A percentile compares a stretch with the other conserved stretches of the same genome.
phyloP scores from a whole-genome alignment of 2,329 filamentous ascomycete species.

The Acrocalymma vagum region DNA sequence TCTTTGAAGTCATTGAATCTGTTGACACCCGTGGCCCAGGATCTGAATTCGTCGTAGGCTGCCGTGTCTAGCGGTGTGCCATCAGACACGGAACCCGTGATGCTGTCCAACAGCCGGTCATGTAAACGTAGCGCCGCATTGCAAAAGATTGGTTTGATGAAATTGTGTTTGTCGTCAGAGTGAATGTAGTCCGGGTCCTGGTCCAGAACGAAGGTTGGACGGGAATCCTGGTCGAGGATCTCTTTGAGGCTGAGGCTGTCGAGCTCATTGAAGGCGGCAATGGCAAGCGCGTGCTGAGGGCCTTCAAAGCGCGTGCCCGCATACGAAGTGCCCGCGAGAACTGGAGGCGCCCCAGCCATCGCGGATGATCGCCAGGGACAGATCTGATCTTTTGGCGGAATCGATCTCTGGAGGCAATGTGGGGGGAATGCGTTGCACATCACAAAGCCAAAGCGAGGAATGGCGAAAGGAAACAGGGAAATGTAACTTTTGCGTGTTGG shows the following conservation, averaged over 20 bases:
- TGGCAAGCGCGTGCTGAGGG: conserved; percentile 18
- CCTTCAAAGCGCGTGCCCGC: no score
- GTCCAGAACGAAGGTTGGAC: conserved; percentile 43
- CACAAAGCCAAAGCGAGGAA: no score
- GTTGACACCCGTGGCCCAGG: conserved; percentile 54
- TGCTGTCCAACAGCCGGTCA: conserved; percentile 34
- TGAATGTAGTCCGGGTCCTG: conserved; percentile 35
- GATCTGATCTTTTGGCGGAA: no score
- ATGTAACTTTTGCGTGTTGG: no score
- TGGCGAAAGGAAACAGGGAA: no score
- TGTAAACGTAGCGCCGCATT: conserved; percentile 40
- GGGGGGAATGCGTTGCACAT: no score
- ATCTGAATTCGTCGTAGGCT: conserved; percentile 48
- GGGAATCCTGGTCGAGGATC: conserved; percentile 39
- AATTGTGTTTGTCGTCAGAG: conserved; percentile 8
- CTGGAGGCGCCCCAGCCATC: no score
- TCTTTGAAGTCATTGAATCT: conserved; percentile 56
- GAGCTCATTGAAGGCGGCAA: conserved; percentile 28
- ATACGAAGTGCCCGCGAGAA: no score
- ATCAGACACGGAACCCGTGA: conserved; percentile 20
- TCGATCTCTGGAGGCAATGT: no score
- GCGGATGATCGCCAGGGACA: no score
- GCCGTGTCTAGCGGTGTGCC: conserved; percentile 5
- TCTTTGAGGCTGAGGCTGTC: conserved; percentile 34
- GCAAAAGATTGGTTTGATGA: conserved; percentile 38